Evolutionary conservation across 768 basidiomycete species (phyloP).

Genomic region (Leccinum disarticulatum): DNA sequence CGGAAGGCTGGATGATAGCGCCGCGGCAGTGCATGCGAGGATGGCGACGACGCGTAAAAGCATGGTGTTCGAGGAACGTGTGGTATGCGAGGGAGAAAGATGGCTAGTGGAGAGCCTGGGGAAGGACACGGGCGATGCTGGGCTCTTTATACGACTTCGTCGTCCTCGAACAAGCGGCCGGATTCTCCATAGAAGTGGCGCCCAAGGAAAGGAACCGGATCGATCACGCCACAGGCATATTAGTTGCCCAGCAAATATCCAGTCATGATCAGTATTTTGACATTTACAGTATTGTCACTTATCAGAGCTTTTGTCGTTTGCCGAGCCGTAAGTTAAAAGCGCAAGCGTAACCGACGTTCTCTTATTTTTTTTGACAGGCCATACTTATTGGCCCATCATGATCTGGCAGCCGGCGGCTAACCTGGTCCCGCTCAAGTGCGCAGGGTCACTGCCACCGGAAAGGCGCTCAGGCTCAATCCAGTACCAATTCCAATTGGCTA

Average conservation of each 20-base stretch:
- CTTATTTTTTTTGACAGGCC: too few relatives aligned
- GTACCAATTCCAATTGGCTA: too few relatives aligned
- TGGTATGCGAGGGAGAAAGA: neutral
- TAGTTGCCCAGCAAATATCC: neutral
- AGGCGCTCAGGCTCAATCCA: too few relatives aligned
- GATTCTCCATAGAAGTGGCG: neutral
- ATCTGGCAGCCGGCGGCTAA: too few relatives aligned
- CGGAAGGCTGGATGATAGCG: neutral
- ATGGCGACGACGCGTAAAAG: neutral
- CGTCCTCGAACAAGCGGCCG: neutral
- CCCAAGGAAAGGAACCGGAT: neutral
- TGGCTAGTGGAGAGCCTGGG: neutral
- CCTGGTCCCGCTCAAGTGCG: too few relatives aligned
- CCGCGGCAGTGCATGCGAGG: constrained; percentile 1
- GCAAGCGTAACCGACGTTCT: too few relatives aligned
- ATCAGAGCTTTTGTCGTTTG: too few relatives aligned
- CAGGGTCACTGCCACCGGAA: too few relatives aligned
- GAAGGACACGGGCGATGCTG: neutral
- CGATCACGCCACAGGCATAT: neutral
- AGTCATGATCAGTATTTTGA: too few relatives aligned
- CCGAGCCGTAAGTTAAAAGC: too few relatives aligned
- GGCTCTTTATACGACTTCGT: neutral
- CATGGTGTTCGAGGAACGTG: neutral
- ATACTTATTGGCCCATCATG: too few relatives aligned
- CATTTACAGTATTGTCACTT: too few relatives aligned